Percentiles rank a stretch among this genome's conserved stretches.
phyloP scores from a whole-genome alignment of 441 rosid genomes.

The Biscutella laevigata region DNA sequence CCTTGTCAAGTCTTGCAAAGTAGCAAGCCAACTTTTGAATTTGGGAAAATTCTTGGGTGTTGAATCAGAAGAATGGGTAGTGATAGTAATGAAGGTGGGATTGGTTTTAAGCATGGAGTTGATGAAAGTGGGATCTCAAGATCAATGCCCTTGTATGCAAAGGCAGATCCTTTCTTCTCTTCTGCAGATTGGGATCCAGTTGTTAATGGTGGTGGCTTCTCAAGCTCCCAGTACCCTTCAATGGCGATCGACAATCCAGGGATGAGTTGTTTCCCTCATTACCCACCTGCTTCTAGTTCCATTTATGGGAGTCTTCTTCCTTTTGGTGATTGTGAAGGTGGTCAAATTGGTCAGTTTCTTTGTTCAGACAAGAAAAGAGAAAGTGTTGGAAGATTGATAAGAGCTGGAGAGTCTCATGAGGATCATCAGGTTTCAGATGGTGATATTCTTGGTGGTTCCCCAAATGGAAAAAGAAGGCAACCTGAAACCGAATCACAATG shows the following conservation, averaged over 20 bases:
- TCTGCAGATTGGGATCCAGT: constrained; percentile 72
- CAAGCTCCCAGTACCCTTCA: constrained; percentile 41
- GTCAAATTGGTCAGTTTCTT: constrained; percentile 49
- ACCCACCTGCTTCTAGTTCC: constrained; percentile 42
- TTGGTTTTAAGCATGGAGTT: constrained; percentile 42
- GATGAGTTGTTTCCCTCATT: constrained; percentile 41
- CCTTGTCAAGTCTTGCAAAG: constrained; percentile 29
- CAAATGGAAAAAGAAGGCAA: constrained; percentile 19
- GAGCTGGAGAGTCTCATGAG: constrained; percentile 34
- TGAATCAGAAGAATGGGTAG: constrained; percentile 46
- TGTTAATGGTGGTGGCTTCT: constrained; percentile 43
- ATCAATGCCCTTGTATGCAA: constrained; percentile 33
- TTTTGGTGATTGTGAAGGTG: constrained; percentile 40
- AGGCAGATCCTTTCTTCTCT: constrained; percentile 55
- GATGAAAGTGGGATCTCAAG: constrained; percentile 34
- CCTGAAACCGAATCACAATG: constrained; percentile 20
- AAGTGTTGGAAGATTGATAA: constrained; percentile 32
- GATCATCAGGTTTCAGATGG: constrained; percentile 42
- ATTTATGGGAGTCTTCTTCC: constrained; percentile 43
- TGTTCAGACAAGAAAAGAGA: constrained; percentile 39
- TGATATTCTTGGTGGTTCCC: constrained; percentile 17
- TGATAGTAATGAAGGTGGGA: constrained; percentile 35
- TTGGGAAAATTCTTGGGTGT: constrained; percentile 17
- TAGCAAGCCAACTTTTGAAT: constrained; percentile 18
- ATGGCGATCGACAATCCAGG: constrained; percentile 50